Percentiles rank a stretch among this genome's conserved stretches.
phyloP scores from a whole-genome alignment of 2,329 filamentous ascomycete genomes.

The Penicillium olsonii region DNA sequence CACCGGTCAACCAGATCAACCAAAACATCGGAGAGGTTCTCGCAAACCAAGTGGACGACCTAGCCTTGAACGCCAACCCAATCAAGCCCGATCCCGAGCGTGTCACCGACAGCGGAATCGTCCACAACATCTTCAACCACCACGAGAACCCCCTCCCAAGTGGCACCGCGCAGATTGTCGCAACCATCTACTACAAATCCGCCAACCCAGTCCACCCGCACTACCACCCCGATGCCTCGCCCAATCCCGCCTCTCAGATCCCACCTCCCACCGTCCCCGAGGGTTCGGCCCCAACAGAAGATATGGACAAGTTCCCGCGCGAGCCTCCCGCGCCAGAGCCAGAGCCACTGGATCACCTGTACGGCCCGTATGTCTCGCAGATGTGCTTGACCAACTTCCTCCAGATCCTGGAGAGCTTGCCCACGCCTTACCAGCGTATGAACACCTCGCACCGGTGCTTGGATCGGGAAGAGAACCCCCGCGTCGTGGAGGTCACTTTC shows the following conservation, averaged over 20 bases:
- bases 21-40: constrained; percentile 42
- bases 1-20: constrained; percentile 32
- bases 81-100: constrained; percentile 42
- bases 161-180: constrained; percentile 47
- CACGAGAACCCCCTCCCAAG: constrained; percentile 41
- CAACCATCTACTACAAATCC: constrained; percentile 53
- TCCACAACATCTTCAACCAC: constrained; percentile 49
- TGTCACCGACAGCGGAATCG: constrained; percentile 48
- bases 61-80: constrained; percentile 37
- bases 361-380: constrained; percentile 57
- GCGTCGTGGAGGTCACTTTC: constrained; percentile 56
- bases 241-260: constrained; percentile 36
- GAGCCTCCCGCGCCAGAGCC: constrained; percentile 57
- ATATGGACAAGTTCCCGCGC: constrained; percentile 55
- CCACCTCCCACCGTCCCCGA: constrained; percentile 44
- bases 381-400: constrained; percentile 59
- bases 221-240: constrained; percentile 51
- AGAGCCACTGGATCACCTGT: constrained; percentile 57
- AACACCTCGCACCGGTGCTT: constrained; percentile 52
- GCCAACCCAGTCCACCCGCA: constrained; percentile 45
- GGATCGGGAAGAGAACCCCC: constrained; percentile 49
- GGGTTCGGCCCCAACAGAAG: constrained; percentile 53
- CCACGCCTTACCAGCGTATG: constrained; percentile 52
- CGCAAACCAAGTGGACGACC: constrained; percentile 29
- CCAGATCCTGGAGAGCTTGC: constrained; percentile 51